These are phyloP conservation scores for Pezizomycotina sp. DNA, from an alignment of 2,329 filamentous ascomycete species.

Conservation along the genomic window DNA sequence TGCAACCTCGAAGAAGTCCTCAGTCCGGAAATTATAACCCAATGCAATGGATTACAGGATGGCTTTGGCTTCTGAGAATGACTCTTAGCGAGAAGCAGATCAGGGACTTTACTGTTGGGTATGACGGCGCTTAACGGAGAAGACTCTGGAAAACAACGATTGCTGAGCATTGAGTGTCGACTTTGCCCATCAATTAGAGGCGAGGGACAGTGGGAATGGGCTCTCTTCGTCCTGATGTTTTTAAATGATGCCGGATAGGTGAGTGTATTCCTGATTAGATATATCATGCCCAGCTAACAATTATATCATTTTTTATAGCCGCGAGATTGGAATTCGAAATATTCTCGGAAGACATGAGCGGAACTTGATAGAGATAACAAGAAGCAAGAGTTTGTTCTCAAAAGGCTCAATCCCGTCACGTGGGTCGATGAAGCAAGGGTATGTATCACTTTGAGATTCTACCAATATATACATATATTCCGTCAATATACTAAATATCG, in stretches of 20 bases:
- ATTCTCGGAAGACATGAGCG: conserved; percentile 57
- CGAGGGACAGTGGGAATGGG: conserved; percentile 50
- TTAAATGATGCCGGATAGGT: conserved; percentile 39
- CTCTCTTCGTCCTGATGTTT: conserved; percentile 62
- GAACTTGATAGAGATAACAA: conserved; percentile 43
- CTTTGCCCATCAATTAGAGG: conserved; percentile 48
- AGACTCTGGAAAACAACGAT: too few species aligned
- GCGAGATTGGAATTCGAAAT: conserved; percentile 52
- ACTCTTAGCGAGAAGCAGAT: conserved; percentile 21
- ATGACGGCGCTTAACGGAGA: conserved; percentile 37
- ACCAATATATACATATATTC: neutral
- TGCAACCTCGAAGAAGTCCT: conserved; percentile 52
- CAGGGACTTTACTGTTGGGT: conserved; percentile 25
- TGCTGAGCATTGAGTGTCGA: conserved; percentile 45
- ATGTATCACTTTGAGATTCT: neutral
- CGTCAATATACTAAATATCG: neutral
- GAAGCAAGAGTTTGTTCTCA: conserved; percentile 42
- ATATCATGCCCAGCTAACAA: conserved; percentile 1
- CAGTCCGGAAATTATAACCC: conserved; percentile 57
- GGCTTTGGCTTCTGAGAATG: conserved; percentile 56
- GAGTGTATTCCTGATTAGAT: neutral
- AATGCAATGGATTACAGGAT: conserved; percentile 60
- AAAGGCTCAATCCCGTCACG: conserved; percentile 50
- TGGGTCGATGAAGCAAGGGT: conserved; percentile 87
- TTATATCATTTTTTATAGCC: conserved; percentile 30